Evolutionary conservation across 805 yeast genomes (phyloP).

Genomic region (Ogataea angusta): DNA sequence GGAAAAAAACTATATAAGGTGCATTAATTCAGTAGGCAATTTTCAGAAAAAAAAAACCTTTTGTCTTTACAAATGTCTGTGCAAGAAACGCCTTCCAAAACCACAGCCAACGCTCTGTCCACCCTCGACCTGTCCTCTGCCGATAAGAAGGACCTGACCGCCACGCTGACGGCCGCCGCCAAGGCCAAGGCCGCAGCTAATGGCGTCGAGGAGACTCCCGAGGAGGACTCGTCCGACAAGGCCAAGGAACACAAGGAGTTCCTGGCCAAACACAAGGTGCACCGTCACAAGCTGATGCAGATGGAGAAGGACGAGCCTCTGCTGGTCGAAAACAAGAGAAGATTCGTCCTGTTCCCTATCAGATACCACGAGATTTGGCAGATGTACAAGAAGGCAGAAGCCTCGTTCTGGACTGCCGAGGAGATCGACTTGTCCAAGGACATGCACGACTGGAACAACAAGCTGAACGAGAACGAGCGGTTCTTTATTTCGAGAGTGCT

Average conservation of each 20-base stretch:
- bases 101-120: conserved; percentile 54
- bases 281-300: conserved; percentile 70
- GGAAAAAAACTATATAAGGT: conserved; percentile 10
- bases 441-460: conserved; percentile 86
- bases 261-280: conserved; percentile 58
- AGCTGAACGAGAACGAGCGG: conserved; percentile 86
- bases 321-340: conserved; percentile 74
- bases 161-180: conserved; percentile 40
- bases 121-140: conserved; percentile 45
- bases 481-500: conserved; percentile 88
- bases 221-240: conserved; percentile 17
- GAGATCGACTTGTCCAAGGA: conserved; percentile 96
- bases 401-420: conserved; percentile 99
- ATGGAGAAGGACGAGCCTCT: conserved; percentile 87
- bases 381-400: conserved; percentile 98
- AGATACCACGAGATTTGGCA: conserved; percentile 98
- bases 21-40: conserved; percentile 2
- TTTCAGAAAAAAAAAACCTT: conserved; percentile 3
- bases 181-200: conserved; percentile 32
- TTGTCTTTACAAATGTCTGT: conserved; percentile 38
- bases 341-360: conserved; percentile 94
- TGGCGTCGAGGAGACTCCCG: conserved; percentile 14
- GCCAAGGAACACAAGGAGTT: conserved; percentile 50
- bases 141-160: conserved; percentile 40
- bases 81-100: conserved; percentile 71